Percentiles rank a stretch among this genome's conserved stretches.
Conservation (phyloP, 164 flowering plant species). For the Magnolia officinalis region DNA sequence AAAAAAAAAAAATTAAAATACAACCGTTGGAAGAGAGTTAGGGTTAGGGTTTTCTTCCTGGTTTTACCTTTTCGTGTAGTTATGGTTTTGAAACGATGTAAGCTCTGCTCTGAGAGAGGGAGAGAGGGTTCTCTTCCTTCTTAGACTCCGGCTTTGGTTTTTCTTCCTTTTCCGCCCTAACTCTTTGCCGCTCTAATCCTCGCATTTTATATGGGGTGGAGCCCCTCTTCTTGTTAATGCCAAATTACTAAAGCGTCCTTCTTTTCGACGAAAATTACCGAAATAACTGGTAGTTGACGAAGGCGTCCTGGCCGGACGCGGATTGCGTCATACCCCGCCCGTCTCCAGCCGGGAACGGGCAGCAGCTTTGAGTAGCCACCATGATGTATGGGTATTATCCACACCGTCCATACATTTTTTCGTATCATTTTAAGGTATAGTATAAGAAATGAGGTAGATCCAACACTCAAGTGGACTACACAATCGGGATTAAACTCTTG, state of each 20-base stretch:
- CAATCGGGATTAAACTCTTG: no score
- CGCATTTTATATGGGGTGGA: neutral
- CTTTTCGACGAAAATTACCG: neutral
- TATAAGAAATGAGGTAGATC: no score
- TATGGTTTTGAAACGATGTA: neutral
- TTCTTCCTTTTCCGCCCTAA: neutral
- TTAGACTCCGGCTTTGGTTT: neutral
- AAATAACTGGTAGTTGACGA: neutral
- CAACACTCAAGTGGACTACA: no score
- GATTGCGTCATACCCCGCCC: neutral
- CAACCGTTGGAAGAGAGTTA: no score
- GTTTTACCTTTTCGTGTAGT: neutral
- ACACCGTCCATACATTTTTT: neutral
- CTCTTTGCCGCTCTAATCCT: neutral
- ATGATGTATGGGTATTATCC: neutral
- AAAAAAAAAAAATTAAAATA: neutral
- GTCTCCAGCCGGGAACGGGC: neutral
- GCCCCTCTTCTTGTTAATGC: neutral
- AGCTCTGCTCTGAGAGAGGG: neutral
- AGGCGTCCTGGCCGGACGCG: neutral
- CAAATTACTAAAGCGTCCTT: neutral
- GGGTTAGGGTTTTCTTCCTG: neutral
- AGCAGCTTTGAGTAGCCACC: neutral
- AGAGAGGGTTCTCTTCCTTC: neutral
- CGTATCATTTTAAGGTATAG: no score